Conservation (phyloP, 139 green algal species). For the Chlorella sorokiniana region DNA sequence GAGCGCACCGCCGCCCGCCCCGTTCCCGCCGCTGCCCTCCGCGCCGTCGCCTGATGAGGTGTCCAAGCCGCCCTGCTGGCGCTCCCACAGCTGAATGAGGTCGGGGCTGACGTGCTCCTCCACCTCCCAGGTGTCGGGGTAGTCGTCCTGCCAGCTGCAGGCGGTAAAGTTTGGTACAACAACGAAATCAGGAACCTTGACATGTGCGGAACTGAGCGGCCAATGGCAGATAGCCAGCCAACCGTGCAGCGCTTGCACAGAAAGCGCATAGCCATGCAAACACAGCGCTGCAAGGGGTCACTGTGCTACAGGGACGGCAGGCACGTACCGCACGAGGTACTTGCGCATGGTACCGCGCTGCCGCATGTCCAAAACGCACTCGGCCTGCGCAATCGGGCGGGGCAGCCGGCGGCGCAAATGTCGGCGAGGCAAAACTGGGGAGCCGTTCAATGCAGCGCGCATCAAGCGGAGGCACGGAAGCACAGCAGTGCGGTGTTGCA, state of each 20-base stretch:
- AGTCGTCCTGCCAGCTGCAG: conserved; percentile 67
- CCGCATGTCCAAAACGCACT: conserved; percentile 49
- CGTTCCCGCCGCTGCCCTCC: neutral
- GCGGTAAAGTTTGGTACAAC: neutral
- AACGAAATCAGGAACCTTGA: too few relatives aligned
- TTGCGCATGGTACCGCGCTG: conserved; percentile 66
- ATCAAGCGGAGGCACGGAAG: too few relatives aligned
- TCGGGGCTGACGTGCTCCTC: conserved; percentile 74
- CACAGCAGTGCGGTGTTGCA: too few relatives aligned
- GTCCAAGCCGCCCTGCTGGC: conserved; percentile 1
- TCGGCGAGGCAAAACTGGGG: too few relatives aligned
- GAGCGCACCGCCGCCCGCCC: neutral
- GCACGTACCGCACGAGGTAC: conserved; percentile 72
- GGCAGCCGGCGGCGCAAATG: too few relatives aligned
- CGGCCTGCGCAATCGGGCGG: too few relatives aligned
- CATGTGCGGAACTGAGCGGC: too few relatives aligned
- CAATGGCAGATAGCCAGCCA: too few relatives aligned
- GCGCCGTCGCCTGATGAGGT: neutral
- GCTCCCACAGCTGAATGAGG: conserved; percentile 65
- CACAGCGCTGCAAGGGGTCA: too few relatives aligned
- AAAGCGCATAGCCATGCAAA: neutral
- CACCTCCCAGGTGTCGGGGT: conserved; percentile 76
- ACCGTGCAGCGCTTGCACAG: too few relatives aligned
- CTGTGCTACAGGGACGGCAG: too few relatives aligned
- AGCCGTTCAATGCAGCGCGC: too few relatives aligned